These are phyloP conservation scores for Mycena vulgaris DNA, from an alignment of 768 basidiomycete species.

Conservation along the genomic window DNA sequence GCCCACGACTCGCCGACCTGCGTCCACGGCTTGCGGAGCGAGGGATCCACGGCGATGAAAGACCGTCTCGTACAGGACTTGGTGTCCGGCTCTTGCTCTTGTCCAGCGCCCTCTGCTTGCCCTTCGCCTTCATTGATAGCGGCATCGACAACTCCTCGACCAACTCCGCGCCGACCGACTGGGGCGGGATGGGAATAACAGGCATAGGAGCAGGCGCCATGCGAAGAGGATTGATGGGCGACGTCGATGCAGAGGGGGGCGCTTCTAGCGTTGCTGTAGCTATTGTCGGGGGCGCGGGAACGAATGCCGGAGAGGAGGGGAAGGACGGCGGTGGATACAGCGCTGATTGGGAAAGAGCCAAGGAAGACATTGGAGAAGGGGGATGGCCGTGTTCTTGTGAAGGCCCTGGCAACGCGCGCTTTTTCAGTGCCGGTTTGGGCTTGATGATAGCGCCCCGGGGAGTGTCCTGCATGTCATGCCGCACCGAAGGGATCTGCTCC, in stretches of 20 bases:
- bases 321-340: background rate
- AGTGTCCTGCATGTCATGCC: background rate
- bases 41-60: background rate
- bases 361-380: background rate
- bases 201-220: background rate
- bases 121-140: constrained; percentile 22
- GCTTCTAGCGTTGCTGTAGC: too few species aligned
- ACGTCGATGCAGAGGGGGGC: background rate
- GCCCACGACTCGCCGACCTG: background rate
- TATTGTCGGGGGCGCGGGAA: background rate
- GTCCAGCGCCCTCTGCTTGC: constrained; percentile 25
- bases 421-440: background rate
- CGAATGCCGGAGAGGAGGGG: background rate
- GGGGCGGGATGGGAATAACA: background rate
- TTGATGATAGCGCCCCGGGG: too few species aligned
- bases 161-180: background rate
- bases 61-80: background rate
- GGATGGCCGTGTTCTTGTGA: background rate
- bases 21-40: background rate
- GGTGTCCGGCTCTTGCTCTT: constrained; percentile 1
- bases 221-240: background rate
- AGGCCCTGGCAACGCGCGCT: background rate
- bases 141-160: background rate
- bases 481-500: background rate
- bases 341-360: background rate